Conservation (phyloP, 768 basidiomycete genomes). For the Termitomyces sp. region DNA sequence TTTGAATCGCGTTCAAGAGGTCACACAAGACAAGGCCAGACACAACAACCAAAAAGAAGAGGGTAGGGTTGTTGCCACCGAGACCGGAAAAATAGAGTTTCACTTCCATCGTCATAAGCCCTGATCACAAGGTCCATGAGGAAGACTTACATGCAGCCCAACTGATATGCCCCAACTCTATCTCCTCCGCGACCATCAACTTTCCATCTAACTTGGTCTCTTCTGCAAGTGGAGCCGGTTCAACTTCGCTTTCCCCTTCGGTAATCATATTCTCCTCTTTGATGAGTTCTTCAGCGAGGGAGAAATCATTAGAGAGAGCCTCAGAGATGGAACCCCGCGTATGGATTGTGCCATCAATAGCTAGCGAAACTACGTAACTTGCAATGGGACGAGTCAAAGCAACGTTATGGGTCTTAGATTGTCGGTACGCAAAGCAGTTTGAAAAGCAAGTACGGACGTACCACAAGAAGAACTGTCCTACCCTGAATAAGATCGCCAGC, state of each 20-base stretch:
- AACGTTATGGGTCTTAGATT: slow-evolving; percentile 42
- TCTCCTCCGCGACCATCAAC: slow-evolving; percentile 62
- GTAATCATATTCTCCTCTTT: slow-evolving; percentile 24
- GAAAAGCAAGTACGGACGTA: slow-evolving; percentile 20
- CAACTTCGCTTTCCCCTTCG: slow-evolving; percentile 21
- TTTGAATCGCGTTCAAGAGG: slow-evolving; percentile 23
- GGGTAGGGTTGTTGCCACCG: slow-evolving; percentile 27
- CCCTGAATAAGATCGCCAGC: slow-evolving; percentile 72
- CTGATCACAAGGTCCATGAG: slow-evolving; percentile 2
- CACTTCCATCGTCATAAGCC: slow-evolving; percentile 23
- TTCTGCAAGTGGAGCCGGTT: slow-evolving; percentile 13
- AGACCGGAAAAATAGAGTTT: slow-evolving; percentile 33
- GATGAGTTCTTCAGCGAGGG: slow-evolving; percentile 23
- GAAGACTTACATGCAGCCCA: slow-evolving; percentile 37
- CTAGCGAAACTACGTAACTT: slow-evolving; percentile 51
- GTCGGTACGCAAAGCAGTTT: not conserved
- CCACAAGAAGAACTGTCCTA: slow-evolving; percentile 81
- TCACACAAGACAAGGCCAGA: slow-evolving; percentile 20
- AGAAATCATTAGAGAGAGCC: slow-evolving; percentile 37
- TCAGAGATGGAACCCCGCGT: slow-evolving; percentile 47
- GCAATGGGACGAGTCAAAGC: slow-evolving; percentile 50
- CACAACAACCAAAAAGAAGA: slow-evolving; percentile 28
- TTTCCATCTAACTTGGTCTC: slow-evolving; percentile 41
- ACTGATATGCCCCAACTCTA: slow-evolving; percentile 53
- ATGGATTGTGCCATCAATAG: slow-evolving; percentile 45